These are phyloP conservation scores for Alnus rubra DNA, from an alignment of 306 rosid genomes.

Conservation along the genomic window DNA sequence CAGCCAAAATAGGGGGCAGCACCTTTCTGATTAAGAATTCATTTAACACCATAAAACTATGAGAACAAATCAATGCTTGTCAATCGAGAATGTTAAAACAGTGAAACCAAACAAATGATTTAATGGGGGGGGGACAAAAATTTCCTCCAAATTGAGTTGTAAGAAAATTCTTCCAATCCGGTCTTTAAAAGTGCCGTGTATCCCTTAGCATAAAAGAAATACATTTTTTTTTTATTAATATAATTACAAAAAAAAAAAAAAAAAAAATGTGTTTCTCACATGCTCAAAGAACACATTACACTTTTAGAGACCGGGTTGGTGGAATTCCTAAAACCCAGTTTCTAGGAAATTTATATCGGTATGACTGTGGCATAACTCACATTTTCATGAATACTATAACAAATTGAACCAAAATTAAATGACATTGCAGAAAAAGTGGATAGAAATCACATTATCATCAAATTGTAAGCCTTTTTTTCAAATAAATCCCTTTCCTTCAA, in stretches of 20 bases:
- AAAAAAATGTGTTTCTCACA: no score
- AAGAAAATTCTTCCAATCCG: no score
- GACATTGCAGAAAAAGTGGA: neutral
- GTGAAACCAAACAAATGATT: neutral
- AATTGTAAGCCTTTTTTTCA: neutral
- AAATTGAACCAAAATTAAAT: neutral
- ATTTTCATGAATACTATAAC: neutral
- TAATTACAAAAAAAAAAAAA: no score
- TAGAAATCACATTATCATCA: neutral
- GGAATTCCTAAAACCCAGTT: no score
- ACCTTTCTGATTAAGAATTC: slow-evolving; percentile 57
- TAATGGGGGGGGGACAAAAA: no score
- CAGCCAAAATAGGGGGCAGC: slow-evolving; percentile 82
- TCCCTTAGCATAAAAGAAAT: no score
- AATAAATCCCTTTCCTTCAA: neutral
- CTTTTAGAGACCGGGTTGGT: no score
- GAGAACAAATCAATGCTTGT: slow-evolving; percentile 11
- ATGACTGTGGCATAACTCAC: neutral
- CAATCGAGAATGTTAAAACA: neutral
- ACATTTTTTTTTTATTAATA: no score
- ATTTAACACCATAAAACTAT: slow-evolving; percentile 15
- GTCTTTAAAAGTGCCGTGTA: no score
- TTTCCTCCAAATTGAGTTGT: no score
- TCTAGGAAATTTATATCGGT: no score
- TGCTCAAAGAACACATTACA: no score